phyloP scores from a whole-genome alignment of 148 eudicot genomes.

The Beta vulgaris region DNA sequence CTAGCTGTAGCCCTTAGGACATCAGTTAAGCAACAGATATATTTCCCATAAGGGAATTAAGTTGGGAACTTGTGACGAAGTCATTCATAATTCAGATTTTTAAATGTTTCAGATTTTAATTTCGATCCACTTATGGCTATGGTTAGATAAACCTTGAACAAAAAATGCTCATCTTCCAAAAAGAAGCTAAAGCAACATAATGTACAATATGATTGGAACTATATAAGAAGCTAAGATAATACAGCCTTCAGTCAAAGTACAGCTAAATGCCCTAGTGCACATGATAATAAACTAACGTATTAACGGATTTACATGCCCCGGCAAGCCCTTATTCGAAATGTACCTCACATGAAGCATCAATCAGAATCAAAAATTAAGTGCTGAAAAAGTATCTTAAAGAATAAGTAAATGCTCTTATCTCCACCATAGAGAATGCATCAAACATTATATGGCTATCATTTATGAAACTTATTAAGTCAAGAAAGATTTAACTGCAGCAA shows the following conservation, averaged over 20 bases:
- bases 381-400: not conserved
- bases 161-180: not conserved
- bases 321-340: not conserved
- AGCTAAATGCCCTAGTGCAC: not conserved
- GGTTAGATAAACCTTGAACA: not conserved
- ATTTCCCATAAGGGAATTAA: not conserved
- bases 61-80: not conserved
- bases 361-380: not conserved
- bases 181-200: not conserved
- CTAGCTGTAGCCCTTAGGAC: not conserved
- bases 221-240: not conserved
- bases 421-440: not conserved
- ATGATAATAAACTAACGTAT: not conserved
- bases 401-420: not conserved
- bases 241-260: not conserved
- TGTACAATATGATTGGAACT: not conserved
- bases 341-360: not conserved
- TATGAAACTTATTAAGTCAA: not conserved
- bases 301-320: not conserved
- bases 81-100: not conserved
- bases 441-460: not conserved
- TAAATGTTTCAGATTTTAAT: not conserved
- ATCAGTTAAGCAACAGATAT: not conserved
- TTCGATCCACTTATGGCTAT: not conserved
- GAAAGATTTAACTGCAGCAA: not conserved